Percentiles rank a stretch among this genome's conserved stretches.
Evolutionary conservation across 75 land plant species (phyloP).

Genomic region (Chamaecyparis obtusa): DNA sequence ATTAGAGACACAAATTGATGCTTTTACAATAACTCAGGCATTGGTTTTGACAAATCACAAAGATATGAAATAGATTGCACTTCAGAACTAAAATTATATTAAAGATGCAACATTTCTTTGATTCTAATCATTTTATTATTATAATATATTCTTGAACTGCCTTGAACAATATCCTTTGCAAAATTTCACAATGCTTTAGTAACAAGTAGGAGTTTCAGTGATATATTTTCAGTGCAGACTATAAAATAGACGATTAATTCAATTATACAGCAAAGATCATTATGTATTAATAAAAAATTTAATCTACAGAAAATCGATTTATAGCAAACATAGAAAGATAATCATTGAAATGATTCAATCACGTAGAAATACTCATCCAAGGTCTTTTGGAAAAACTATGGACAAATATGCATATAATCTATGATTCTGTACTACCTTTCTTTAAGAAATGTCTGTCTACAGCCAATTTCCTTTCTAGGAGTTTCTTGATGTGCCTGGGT

Average conservation of each 20-base stretch:
- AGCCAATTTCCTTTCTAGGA: neutral
- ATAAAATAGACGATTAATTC: neutral
- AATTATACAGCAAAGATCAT: neutral
- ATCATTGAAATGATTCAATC: neutral
- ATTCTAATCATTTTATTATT: neutral
- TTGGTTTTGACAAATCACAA: neutral
- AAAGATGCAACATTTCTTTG: neutral
- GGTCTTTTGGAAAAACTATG: neutral
- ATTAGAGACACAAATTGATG: neutral
- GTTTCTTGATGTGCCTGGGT: no score
- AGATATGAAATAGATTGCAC: neutral
- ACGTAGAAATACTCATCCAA: neutral
- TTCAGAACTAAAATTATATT: neutral
- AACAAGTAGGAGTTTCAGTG: neutral
- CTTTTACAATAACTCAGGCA: neutral
- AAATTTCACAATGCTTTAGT: neutral
- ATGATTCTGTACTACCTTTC: neutral
- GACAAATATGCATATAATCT: neutral
- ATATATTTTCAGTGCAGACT: neutral
- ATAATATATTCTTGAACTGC: neutral
- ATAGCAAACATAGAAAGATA: neutral
- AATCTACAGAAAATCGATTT: neutral
- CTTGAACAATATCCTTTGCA: neutral
- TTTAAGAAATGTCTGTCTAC: neutral
- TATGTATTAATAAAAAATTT: neutral